Conservation (phyloP, 768 basidiomycete species). For the Strobilomyces echinocephalus region DNA sequence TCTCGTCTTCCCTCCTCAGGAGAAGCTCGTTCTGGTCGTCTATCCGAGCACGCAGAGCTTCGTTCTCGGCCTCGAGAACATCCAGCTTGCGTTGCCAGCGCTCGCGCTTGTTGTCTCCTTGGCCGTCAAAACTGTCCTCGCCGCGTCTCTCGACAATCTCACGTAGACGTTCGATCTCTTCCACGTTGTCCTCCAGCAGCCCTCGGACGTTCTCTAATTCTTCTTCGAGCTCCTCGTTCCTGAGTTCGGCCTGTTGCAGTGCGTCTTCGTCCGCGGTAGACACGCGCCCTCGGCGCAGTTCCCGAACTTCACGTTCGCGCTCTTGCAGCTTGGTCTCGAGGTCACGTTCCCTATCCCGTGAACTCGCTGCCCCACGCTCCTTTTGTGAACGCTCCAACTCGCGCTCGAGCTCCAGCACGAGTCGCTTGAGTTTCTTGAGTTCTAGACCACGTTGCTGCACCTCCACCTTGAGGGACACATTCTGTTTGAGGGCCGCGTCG, state of each 20-base stretch:
- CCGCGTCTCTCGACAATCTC: conserved; percentile 61
- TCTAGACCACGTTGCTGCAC: conserved; percentile 86
- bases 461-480: conserved; percentile 89
- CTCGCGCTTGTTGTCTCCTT: conserved; percentile 37
- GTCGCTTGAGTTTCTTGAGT: conserved; percentile 88
- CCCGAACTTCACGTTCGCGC: conserved; percentile 62
- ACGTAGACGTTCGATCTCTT: conserved; percentile 72
- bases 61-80: conserved; percentile 59
- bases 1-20: conserved; percentile 61
- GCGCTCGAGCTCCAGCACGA: conserved; percentile 76
- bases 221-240: conserved; percentile 67
- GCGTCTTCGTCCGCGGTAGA: conserved; percentile 44
- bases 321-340: conserved; percentile 74
- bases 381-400: conserved; percentile 71
- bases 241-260: conserved; percentile 51
- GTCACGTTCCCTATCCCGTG: conserved; percentile 59
- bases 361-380: conserved; percentile 35
- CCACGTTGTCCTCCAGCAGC: conserved; percentile 74
- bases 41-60: conserved; percentile 52
- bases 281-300: conserved; percentile 51
- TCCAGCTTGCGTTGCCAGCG: conserved; percentile 48
- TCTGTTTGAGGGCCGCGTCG: conserved; percentile 87
- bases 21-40: conserved; percentile 58
- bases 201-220: conserved; percentile 67
- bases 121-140: conserved; percentile 38